Conservation (phyloP, 2,329 filamentous ascomycete genomes). For the Scorias spongiosa region DNA sequence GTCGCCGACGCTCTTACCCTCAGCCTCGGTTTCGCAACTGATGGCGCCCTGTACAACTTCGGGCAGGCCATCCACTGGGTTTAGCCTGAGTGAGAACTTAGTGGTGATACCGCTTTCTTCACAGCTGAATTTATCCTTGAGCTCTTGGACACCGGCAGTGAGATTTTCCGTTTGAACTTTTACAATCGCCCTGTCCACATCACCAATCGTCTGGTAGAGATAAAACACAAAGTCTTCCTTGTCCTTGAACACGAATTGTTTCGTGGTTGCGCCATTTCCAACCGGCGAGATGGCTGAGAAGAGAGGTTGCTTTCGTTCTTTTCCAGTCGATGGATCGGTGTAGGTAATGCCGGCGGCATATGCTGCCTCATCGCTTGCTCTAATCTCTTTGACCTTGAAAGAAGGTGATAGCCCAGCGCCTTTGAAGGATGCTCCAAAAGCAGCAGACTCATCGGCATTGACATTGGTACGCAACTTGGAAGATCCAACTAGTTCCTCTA, state of each 20-base stretch:
- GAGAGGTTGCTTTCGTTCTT: conserved; percentile 63
- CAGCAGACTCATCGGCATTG: conserved; percentile 91
- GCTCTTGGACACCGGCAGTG: conserved; percentile 62
- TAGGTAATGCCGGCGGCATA: conserved; percentile 68
- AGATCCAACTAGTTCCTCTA: conserved; percentile 59
- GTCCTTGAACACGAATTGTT: conserved; percentile 74
- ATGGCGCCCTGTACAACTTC: conserved; percentile 61
- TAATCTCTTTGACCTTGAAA: conserved; percentile 96
- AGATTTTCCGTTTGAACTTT: conserved; percentile 67
- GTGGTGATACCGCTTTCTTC: conserved; percentile 61
- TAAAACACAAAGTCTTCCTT: conserved; percentile 65
- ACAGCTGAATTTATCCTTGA: conserved; percentile 69
- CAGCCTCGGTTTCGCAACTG: conserved; percentile 67
- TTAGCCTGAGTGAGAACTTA: conserved; percentile 62
- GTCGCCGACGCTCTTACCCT: conserved; percentile 63
- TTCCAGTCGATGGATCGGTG: conserved; percentile 41
- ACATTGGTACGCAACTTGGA: conserved; percentile 85
- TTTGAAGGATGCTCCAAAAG: conserved; percentile 90
- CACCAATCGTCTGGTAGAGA: conserved; percentile 58
- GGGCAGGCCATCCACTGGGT: conserved; percentile 59
- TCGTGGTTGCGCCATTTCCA: conserved; percentile 44
- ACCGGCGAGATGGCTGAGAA: conserved; percentile 66
- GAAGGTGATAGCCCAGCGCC: conserved; percentile 82
- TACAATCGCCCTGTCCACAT: conserved; percentile 45
- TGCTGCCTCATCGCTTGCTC: conserved; percentile 57